Base-by-base conservation (phyloP, 73 alveolate genomes). In the Urostyla sp. region DNA sequence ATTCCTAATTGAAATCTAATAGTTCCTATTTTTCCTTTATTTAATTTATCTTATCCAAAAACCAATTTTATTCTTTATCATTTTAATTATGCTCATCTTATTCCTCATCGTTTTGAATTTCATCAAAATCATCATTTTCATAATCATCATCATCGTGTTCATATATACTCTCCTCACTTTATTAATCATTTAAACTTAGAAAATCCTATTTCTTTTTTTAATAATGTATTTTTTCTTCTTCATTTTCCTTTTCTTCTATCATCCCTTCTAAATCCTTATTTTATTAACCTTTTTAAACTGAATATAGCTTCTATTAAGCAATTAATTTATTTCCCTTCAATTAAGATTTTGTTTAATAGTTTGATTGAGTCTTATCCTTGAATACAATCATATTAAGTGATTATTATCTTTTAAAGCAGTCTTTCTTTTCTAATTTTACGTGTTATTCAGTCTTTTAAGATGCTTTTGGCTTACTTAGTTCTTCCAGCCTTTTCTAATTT, bases 381-480 rank as follows among this genome's bases (percentile, higher is more conserved):
- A 13, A 38, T 2, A 63, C 79, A 1, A 63, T 24, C 36, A 63
- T 11, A 24, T 63, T 63, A 21, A 1, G n/a, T 1, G 58, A 28
- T 38, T 40, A 43, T 38, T 63, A 20, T 8, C 23, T 5, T 3
- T 2, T 31, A 63, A 63, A 63, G 45, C 79, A 63, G 20, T 63
- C 79, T 38, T 23, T 63, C 1, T 43, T n/a, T 43, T 63, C 79
- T 16, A 63, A 23, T 1, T n/a, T n/a, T n/a, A n/a, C n/a, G n/a
- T n/a, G n/a, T n/a, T n/a, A n/a, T n/a, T n/a, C n/a, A n/a, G n/a
- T n/a, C n/a, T n/a, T n/a, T n/a, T n/a, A n/a, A n/a, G 79, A 60
- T 23, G 61, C 44, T 16, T 32, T 34, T 5, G 79, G 79, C 44
- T 63, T 63, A 32, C 79, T 63, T 18, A 63, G 28, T 43, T 63